Conservation (phyloP, 176 grass and related monocot species). For the Ensete glaucum region DNA sequence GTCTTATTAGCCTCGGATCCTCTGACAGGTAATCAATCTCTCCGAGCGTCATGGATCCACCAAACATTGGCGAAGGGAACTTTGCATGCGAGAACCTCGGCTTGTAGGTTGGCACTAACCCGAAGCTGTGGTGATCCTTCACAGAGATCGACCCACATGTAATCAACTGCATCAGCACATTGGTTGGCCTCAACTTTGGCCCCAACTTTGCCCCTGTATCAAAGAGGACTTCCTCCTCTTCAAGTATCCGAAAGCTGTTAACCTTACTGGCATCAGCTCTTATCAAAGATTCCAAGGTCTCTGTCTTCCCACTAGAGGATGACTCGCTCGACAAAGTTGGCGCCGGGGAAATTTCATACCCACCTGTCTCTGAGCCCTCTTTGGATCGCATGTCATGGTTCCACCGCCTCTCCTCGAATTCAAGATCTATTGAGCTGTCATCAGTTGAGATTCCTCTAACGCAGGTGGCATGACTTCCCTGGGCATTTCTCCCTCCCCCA, state of each 20-base stretch:
- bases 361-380: background rate
- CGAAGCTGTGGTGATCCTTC: conserved; percentile 44
- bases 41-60: conserved; percentile 48
- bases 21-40: conserved; percentile 58
- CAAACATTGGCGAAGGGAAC: conserved; percentile 48
- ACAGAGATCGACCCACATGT: conserved; percentile 73
- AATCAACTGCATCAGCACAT: conserved; percentile 79
- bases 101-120: conserved; percentile 51
- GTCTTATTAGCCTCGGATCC: conserved; percentile 35
- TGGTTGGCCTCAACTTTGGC: conserved; percentile 45
- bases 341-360: conserved; percentile 22
- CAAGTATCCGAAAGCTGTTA: conserved; percentile 42
- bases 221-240: conserved; percentile 62
- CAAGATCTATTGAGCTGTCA: conserved; percentile 27
- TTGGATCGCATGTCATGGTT: background rate
- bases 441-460: conserved; percentile 3
- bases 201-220: conserved; percentile 43
- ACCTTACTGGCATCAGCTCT: conserved; percentile 26
- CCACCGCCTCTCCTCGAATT: conserved; percentile 9
- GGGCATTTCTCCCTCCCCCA: no score
- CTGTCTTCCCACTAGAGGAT: conserved; percentile 29
- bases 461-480: no score
- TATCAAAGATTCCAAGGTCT: conserved; percentile 69
- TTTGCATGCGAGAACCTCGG: conserved; percentile 55
- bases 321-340: conserved; percentile 23